Conservation (phyloP, 176 grass and related monocot species). For the Oryza longistaminata region DNA sequence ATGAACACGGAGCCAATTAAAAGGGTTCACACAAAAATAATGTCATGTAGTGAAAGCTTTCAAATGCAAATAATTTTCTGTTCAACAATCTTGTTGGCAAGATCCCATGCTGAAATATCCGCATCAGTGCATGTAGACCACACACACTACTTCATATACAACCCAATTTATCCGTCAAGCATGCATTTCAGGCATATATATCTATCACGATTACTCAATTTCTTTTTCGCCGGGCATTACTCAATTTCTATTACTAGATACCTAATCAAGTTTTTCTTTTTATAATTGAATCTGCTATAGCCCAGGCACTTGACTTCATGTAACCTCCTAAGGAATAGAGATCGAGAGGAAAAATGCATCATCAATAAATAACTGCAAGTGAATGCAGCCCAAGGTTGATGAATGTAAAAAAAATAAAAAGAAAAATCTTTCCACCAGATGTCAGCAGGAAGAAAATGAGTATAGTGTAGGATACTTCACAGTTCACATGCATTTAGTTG, state of each 20-base stretch:
- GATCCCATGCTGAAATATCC: neutral
- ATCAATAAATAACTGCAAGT: neutral
- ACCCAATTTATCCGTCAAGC: neutral
- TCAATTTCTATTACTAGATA: neutral
- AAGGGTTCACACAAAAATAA: neutral
- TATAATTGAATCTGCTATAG: slow-evolving; percentile 68
- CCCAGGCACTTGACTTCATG: slow-evolving; percentile 62
- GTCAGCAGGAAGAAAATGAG: slow-evolving; percentile 59
- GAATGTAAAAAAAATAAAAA: neutral
- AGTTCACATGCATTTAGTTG: neutral
- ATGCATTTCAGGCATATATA: neutral
- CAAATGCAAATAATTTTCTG: neutral
- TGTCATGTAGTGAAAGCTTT: neutral
- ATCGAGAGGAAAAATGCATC: neutral
- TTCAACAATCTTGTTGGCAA: neutral
- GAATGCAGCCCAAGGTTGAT: slow-evolving; percentile 3
- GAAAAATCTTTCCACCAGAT: slow-evolving; percentile 41
- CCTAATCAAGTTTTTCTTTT: slow-evolving; percentile 61
- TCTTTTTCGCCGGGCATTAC: neutral
- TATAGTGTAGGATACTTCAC: neutral
- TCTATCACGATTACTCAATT: neutral
- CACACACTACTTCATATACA: neutral
- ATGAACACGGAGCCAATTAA: neutral
- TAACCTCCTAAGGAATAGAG: slow-evolving; percentile 50
- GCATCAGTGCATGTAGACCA: neutral